phyloP scores from a whole-genome alignment of 495 filamentous ascomycete genomes.

The Daldinia childiae region DNA sequence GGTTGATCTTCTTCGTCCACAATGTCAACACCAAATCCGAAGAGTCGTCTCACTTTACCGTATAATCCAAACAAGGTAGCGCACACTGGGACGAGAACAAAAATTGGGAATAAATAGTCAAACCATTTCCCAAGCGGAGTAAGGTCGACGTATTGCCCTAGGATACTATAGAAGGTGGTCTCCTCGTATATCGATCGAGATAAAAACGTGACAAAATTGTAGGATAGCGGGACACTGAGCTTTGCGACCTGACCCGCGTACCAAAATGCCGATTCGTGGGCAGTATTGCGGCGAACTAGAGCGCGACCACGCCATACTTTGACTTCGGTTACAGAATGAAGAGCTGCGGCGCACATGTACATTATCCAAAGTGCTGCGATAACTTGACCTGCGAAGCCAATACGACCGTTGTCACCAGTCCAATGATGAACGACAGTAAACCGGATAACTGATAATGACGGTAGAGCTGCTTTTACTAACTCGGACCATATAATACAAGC shows the following conservation, averaged over 20 bases:
- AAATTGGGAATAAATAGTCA: slow-evolving; percentile 84
- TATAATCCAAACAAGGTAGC: slow-evolving; percentile 90
- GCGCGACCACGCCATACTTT: slow-evolving; percentile 96
- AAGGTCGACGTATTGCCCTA: slow-evolving; percentile 84
- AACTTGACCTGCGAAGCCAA: slow-evolving; percentile 85
- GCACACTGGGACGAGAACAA: slow-evolving; percentile 83
- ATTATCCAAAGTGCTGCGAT: slow-evolving; percentile 87
- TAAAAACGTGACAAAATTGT: slow-evolving; percentile 94
- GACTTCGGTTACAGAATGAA: slow-evolving; percentile 85
- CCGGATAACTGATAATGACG: slow-evolving; percentile 81
- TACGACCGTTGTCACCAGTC: slow-evolving; percentile 67
- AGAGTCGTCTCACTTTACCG: slow-evolving; percentile 75
- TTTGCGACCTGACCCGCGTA: slow-evolving; percentile 90
- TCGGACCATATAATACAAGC: slow-evolving; percentile 91
- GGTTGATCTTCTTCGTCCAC: slow-evolving; percentile 75
- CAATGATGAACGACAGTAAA: slow-evolving; percentile 85
- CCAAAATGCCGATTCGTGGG: slow-evolving; percentile 91
- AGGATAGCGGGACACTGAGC: slow-evolving; percentile 88
- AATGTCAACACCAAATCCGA: slow-evolving; percentile 80
- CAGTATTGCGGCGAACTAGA: slow-evolving; percentile 88
- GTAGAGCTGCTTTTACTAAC: slow-evolving; percentile 78
- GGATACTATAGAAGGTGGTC: slow-evolving; percentile 87
- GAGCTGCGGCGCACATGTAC: slow-evolving; percentile 87
- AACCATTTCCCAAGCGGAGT: slow-evolving; percentile 87
- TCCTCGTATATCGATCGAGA: slow-evolving; percentile 69